Conservation (phyloP, 495 filamentous ascomycete species). For the Penicillium cosmopolitanum region DNA sequence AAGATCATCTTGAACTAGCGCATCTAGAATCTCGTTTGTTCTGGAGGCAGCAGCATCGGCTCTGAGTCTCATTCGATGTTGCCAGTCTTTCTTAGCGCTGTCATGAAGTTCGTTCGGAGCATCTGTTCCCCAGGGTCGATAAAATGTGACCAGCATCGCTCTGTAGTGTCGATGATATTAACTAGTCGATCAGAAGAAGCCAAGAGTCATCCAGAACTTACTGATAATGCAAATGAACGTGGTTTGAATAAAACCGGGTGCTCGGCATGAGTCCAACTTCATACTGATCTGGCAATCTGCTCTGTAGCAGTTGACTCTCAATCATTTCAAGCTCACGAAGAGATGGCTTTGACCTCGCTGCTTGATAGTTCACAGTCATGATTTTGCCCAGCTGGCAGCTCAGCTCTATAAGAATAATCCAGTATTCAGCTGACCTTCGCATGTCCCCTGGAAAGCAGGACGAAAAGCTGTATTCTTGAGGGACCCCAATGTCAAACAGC, state of each 20-base stretch:
- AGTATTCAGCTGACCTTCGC: slow-evolving; percentile 27
- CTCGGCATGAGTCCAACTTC: slow-evolving; percentile 16
- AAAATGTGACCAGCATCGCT: slow-evolving; percentile 34
- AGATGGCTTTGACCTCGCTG: slow-evolving; percentile 16
- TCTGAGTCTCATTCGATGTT: slow-evolving; percentile 22
- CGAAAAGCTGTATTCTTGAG: slow-evolving; percentile 10
- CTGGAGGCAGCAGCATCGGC: slow-evolving; percentile 35
- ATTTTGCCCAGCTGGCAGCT: slow-evolving; percentile 30
- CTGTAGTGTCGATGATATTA: slow-evolving; percentile 15
- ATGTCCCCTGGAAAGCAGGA: slow-evolving; percentile 29
- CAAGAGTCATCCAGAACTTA: slow-evolving; percentile 12
- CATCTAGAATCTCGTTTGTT: slow-evolving; percentile 39
- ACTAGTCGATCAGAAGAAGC: not conserved
- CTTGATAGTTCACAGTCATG: slow-evolving; percentile 27
- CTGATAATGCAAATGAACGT: slow-evolving; percentile 42
- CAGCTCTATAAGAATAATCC: slow-evolving; percentile 35
- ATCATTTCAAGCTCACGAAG: slow-evolving; percentile 27
- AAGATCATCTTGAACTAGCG: slow-evolving; percentile 33
- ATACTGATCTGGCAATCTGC: slow-evolving; percentile 24
- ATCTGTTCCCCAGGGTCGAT: slow-evolving; percentile 30
- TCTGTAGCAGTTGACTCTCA: slow-evolving; percentile 24
- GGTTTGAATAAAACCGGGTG: slow-evolving; percentile 32
- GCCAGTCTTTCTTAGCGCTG: slow-evolving; percentile 20
- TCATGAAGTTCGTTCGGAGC: slow-evolving; percentile 15
- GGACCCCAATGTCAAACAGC: slow-evolving; percentile 28